phyloP scores from a whole-genome alignment of 106 monocot genomes.

The Phalaenopsis aphrodite region DNA sequence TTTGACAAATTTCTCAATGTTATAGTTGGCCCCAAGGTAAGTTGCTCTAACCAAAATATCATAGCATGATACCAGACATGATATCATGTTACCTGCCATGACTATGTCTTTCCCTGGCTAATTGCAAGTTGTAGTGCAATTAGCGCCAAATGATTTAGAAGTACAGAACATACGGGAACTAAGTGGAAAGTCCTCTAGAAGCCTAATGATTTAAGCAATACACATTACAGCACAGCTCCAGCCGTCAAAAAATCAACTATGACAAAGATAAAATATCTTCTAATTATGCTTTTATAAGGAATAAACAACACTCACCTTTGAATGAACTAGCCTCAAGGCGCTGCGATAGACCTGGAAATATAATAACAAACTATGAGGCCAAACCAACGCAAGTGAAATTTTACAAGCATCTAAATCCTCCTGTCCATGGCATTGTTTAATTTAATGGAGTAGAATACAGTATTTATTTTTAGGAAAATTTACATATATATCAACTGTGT shows the following conservation, averaged over 20 bases:
- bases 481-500: no score
- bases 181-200: neutral
- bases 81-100: neutral
- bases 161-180: neutral
- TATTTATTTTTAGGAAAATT: neutral
- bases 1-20: neutral
- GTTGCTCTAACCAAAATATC: neutral
- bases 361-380: neutral
- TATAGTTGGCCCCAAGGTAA: neutral
- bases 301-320: slow-evolving; percentile 56
- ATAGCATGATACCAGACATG: neutral
- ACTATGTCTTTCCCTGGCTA: neutral
- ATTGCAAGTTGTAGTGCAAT: neutral
- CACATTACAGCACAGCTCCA: neutral
- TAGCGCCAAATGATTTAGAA: no score
- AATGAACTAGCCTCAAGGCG: slow-evolving; percentile 85
- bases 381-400: neutral
- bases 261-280: neutral
- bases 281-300: slow-evolving; percentile 7
- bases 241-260: slow-evolving; percentile 1
- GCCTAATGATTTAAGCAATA: neutral
- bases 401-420: neutral
- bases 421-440: neutral
- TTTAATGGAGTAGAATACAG: neutral
- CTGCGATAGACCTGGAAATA: slow-evolving; percentile 81